A percentile compares a stretch with the other conserved stretches of the same genome.
Conservation (phyloP, 2,329 filamentous ascomycete genomes). For the Claviceps digitariae region DNA sequence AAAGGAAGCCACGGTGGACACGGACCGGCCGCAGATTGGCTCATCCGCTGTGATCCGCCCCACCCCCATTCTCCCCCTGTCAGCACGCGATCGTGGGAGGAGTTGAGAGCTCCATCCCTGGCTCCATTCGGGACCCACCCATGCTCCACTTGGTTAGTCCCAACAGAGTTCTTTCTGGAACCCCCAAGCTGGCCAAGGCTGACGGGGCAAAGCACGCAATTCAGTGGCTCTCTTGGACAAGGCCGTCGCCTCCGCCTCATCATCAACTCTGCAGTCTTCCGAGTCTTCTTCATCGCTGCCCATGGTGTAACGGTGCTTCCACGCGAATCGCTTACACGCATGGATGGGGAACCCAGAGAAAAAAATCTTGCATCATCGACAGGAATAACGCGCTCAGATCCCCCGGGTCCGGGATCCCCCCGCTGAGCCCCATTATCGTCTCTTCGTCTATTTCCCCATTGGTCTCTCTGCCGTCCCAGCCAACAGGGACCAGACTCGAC, state of each 20-base stretch:
- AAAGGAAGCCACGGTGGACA: not conserved
- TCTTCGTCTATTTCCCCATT: not conserved
- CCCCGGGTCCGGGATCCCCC: not conserved
- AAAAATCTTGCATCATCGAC: no score
- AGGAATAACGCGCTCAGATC: no score
- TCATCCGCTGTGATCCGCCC: no score
- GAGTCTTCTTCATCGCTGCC: not conserved
- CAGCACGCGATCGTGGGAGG: conserved; percentile 5
- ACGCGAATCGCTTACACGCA: not conserved
- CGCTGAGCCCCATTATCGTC: no score
- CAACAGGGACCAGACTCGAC: not conserved
- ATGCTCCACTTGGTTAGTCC: not conserved
- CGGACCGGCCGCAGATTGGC: not conserved
- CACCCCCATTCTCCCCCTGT: not conserved
- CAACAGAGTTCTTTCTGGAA: not conserved
- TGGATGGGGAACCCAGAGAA: no score
- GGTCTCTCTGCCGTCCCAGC: not conserved
- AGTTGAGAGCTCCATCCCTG: not conserved
- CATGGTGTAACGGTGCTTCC: not conserved
- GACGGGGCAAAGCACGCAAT: conserved; percentile 24
- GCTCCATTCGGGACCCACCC: not conserved
- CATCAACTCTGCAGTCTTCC: not conserved
- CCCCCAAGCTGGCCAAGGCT: conserved; percentile 1
- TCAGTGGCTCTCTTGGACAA: conserved; percentile 14
- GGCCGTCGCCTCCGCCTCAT: not conserved